These are phyloP conservation scores for Maudiozyma saulgeensis DNA, from an alignment of 805 yeast genomes.

Conservation along the genomic window DNA sequence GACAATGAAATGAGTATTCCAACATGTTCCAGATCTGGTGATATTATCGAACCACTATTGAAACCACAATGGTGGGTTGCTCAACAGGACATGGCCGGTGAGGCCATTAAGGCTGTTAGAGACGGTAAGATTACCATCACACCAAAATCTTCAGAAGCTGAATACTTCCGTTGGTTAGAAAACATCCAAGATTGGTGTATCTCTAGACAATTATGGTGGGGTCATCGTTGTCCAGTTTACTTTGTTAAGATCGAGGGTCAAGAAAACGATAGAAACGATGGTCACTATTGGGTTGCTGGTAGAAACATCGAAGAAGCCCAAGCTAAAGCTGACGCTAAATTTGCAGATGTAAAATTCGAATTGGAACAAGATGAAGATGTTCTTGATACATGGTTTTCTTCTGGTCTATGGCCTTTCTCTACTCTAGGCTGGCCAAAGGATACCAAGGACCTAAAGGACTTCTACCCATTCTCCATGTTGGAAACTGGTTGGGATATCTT, in stretches of 20 bases:
- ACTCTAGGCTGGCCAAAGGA: slow-evolving; percentile 93
- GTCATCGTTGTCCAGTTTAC: slow-evolving; percentile 96
- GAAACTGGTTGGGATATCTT: slow-evolving; percentile 99
- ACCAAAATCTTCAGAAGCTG: slow-evolving; percentile 86
- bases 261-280: slow-evolving; percentile 51
- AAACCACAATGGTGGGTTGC: slow-evolving; percentile 99
- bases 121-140: slow-evolving; percentile 70
- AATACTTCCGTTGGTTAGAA: slow-evolving; percentile 90
- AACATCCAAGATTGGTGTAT: slow-evolving; percentile 99
- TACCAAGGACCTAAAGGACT: slow-evolving; percentile 61
- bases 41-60: slow-evolving; percentile 88
- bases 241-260: slow-evolving; percentile 72
- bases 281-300: slow-evolving; percentile 85
- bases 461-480: slow-evolving; percentile 85
- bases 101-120: slow-evolving; percentile 77
- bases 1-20: slow-evolving; percentile 97
- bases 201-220: slow-evolving; percentile 92
- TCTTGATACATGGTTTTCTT: slow-evolving; percentile 96
- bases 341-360: slow-evolving; percentile 58
- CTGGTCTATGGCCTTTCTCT: slow-evolving; percentile 96
- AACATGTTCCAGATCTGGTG: slow-evolving; percentile 91
- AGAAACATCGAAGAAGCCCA: slow-evolving; percentile 75
- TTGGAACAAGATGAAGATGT: slow-evolving; percentile 96
- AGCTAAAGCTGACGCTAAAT: slow-evolving; percentile 65
- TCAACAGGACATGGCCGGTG: slow-evolving; percentile 79